Evolutionary conservation across 179 eudicot species (phyloP).

Genomic region (Gypsophila paniculata): DNA sequence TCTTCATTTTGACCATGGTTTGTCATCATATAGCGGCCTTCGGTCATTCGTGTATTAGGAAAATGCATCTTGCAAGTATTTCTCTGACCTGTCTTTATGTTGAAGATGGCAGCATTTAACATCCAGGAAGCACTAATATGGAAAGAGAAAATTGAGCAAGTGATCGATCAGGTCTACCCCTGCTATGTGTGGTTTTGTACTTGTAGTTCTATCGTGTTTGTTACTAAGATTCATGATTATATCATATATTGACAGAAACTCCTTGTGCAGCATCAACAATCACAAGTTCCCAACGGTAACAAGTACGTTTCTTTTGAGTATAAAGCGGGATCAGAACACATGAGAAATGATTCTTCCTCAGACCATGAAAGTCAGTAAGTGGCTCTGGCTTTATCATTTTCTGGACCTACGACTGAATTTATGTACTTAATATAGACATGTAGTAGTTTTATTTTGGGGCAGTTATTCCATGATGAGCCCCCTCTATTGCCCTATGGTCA

Average conservation of each 20-base stretch:
- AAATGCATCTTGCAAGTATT: constrained; percentile 11
- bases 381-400: constrained; percentile 36
- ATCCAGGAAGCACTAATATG: constrained; percentile 96
- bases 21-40: constrained; percentile 21
- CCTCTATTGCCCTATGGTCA: too few relatives aligned
- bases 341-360: constrained; percentile 88
- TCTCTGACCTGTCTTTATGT: constrained; percentile 27
- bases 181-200: constrained; percentile 5
- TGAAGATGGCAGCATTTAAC: constrained; percentile 87
- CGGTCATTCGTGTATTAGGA: constrained; percentile 18
- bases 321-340: constrained; percentile 72
- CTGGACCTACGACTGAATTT: constrained; percentile 5
- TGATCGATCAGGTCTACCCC: constrained; percentile 80
- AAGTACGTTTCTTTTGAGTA: constrained; percentile 72
- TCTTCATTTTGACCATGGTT: background rate
- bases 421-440: background rate
- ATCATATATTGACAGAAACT: constrained; percentile 18
- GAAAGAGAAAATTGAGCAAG: constrained; percentile 96
- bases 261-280: constrained; percentile 82
- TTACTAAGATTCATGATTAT: constrained; percentile 1
- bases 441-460: background rate
- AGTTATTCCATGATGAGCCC: constrained; percentile 1
- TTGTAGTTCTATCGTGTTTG: constrained; percentile 5
- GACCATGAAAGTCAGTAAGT: constrained; percentile 99
- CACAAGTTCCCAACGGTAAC: constrained; percentile 73